These are phyloP conservation scores for Boletellus sp. DNA, from an alignment of 768 basidiomycete genomes.

Conservation along the genomic window DNA sequence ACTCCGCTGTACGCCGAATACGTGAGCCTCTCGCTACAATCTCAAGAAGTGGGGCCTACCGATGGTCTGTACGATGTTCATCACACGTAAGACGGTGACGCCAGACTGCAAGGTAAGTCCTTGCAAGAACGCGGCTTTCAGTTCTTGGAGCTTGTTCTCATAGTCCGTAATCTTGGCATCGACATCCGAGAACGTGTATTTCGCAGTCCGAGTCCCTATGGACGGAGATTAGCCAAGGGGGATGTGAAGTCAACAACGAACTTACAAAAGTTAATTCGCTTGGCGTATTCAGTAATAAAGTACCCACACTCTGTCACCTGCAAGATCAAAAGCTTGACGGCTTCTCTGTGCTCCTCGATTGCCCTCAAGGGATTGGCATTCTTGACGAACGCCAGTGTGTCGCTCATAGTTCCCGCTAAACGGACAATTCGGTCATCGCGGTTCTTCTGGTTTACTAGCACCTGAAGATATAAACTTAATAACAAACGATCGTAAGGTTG, in stretches of 20 bases:
- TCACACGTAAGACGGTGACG: conserved; percentile 20
- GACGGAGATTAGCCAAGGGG: not conserved
- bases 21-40: not conserved
- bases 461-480: not conserved
- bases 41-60: not conserved
- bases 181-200: conserved; percentile 16
- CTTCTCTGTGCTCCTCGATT: conserved; percentile 5
- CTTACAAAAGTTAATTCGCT: conserved; percentile 16
- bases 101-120: conserved; percentile 14
- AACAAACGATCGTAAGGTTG: not conserved
- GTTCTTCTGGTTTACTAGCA: conserved; percentile 16
- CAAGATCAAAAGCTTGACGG: conserved; percentile 11
- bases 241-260: not conserved
- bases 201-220: conserved; percentile 14
- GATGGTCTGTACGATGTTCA: conserved; percentile 9
- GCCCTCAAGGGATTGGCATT: conserved; percentile 7
- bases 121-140: conserved; percentile 16
- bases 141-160: conserved; percentile 16
- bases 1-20: conserved; percentile 3
- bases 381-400: conserved; percentile 12
- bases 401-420: conserved; percentile 15
- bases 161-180: conserved; percentile 18
- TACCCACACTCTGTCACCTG: conserved; percentile 25
- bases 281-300: conserved; percentile 22
- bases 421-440: conserved; percentile 16